Evolutionary conservation across 495 filamentous ascomycete genomes (phyloP).

Genomic region (Cercophora sp.): DNA sequence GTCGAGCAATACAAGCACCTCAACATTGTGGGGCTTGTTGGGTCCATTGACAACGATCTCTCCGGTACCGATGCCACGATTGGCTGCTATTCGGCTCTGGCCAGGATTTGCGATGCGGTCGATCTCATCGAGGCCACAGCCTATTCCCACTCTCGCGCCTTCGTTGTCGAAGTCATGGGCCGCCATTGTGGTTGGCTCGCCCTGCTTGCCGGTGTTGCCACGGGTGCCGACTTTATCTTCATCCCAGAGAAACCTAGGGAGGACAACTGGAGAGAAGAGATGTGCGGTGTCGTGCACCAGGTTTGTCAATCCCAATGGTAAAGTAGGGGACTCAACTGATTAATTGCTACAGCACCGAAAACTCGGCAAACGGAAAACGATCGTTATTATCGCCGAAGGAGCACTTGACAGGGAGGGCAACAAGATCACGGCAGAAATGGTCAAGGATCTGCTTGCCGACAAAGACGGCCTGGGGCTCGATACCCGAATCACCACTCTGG

Average conservation of each 20-base stretch:
- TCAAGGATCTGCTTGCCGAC: constrained; percentile 83
- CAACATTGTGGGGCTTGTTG: constrained; percentile 94
- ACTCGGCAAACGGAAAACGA: constrained; percentile 92
- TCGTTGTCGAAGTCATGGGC: constrained; percentile 99
- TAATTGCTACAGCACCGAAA: constrained; percentile 67
- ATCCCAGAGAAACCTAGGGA: constrained; percentile 91
- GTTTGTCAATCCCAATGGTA: too few relatives aligned
- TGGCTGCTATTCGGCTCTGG: constrained; percentile 90
- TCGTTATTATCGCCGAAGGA: constrained; percentile 96
- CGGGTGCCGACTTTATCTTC: constrained; percentile 94
- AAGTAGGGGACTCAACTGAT: too few relatives aligned
- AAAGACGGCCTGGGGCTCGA: constrained; percentile 69
- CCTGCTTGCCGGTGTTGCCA: constrained; percentile 92
- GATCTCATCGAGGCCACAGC: constrained; percentile 98
- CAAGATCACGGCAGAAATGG: constrained; percentile 71
- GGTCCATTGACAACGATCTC: constrained; percentile 98
- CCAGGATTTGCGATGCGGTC: constrained; percentile 87
- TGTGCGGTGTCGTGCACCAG: constrained; percentile 76
- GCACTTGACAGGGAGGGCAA: constrained; percentile 82
- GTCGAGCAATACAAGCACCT: constrained; percentile 69
- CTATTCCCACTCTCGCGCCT: constrained; percentile 92
- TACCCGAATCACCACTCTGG: constrained; percentile 90
- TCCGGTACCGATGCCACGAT: constrained; percentile 96
- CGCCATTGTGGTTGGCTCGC: constrained; percentile 98
- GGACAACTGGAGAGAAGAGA: constrained; percentile 83